Percentiles rank a stretch among this genome's conserved stretches.
Evolutionary conservation across 768 basidiomycete genomes (phyloP).

Genomic region (Tulasnella sp.): DNA sequence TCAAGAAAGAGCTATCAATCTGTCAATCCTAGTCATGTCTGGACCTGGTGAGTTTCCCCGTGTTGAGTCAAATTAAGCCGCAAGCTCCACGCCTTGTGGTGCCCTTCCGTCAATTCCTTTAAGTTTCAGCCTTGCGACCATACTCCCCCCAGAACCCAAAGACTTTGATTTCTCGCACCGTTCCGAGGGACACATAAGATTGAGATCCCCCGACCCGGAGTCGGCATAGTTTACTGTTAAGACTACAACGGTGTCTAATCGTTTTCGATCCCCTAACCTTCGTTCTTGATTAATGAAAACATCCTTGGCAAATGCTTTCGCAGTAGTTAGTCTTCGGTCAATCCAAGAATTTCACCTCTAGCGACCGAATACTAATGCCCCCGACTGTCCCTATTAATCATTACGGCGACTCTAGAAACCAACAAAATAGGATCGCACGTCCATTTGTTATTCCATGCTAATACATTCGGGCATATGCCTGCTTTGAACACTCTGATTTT

Average conservation of each 20-base stretch:
- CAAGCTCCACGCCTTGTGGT: slow-evolving; percentile 70
- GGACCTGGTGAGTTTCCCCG: slow-evolving; percentile 71
- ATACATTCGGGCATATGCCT: slow-evolving; percentile 65
- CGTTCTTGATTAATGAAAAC: slow-evolving; percentile 78
- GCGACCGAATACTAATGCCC: slow-evolving; percentile 70
- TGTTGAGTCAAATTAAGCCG: slow-evolving; percentile 79
- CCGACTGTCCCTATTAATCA: slow-evolving; percentile 75
- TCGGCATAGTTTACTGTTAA: slow-evolving; percentile 76
- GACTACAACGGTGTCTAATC: slow-evolving; percentile 75
- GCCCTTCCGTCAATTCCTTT: slow-evolving; percentile 76
- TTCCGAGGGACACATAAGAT: slow-evolving; percentile 60
- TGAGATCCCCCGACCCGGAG: slow-evolving; percentile 61
- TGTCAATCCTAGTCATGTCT: slow-evolving; percentile 65
- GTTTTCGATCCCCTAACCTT: slow-evolving; percentile 77
- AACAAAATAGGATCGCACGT: slow-evolving; percentile 71
- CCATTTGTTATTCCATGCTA: slow-evolving; percentile 76
- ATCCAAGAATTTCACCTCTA: slow-evolving; percentile 83
- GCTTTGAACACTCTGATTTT: slow-evolving; percentile 77
- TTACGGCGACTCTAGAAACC: slow-evolving; percentile 71
- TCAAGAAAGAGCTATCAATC: slow-evolving; percentile 77
- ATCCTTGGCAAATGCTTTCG: slow-evolving; percentile 78
- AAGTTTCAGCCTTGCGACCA: slow-evolving; percentile 66
- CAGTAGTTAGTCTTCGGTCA: slow-evolving; percentile 66
- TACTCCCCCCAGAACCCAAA: slow-evolving; percentile 77
- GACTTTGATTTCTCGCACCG: slow-evolving; percentile 81